phyloP scores from a whole-genome alignment of 805 yeast species.

The Saccharomycopsis sp. region DNA sequence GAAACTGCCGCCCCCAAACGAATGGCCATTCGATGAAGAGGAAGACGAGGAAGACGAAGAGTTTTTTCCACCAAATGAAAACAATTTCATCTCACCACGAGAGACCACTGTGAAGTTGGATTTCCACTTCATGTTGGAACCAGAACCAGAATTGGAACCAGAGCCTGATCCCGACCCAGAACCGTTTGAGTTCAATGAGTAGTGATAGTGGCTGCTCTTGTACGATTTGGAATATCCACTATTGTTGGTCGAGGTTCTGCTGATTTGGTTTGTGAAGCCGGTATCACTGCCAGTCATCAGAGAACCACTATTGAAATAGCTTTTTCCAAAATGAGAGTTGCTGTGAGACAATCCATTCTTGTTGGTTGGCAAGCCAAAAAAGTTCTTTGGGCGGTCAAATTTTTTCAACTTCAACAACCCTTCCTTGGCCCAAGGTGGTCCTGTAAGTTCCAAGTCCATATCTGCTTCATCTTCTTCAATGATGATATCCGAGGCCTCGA shows the following conservation, averaged over 20 bases:
- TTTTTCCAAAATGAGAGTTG: conserved; percentile 9
- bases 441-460: conserved; percentile 52
- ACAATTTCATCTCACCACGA: conserved; percentile 54
- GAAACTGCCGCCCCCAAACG: neutral
- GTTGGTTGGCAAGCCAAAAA: conserved; percentile 11
- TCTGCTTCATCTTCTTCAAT: conserved; percentile 39
- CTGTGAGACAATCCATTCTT: conserved; percentile 1
- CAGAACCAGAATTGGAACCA: conserved; percentile 5
- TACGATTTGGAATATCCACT: conserved; percentile 24
- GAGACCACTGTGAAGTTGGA: conserved; percentile 59
- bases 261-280: neutral
- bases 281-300: conserved; percentile 7
- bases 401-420: conserved; percentile 41
- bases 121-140: conserved; percentile 29
- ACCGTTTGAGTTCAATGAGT: too few species aligned
- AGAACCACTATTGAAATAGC: conserved; percentile 7
- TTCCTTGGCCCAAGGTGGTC: conserved; percentile 74
- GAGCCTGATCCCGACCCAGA: neutral
- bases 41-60: conserved; percentile 12
- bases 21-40: conserved; percentile 17
- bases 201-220: conserved; percentile 20
- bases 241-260: conserved; percentile 15
- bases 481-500: conserved; percentile 15
- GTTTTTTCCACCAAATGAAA: conserved; percentile 34
- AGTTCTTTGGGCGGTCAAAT: conserved; percentile 16